Evolutionary conservation across 345 rosid genomes (phyloP).

Genomic region (Cardamine occulta): DNA sequence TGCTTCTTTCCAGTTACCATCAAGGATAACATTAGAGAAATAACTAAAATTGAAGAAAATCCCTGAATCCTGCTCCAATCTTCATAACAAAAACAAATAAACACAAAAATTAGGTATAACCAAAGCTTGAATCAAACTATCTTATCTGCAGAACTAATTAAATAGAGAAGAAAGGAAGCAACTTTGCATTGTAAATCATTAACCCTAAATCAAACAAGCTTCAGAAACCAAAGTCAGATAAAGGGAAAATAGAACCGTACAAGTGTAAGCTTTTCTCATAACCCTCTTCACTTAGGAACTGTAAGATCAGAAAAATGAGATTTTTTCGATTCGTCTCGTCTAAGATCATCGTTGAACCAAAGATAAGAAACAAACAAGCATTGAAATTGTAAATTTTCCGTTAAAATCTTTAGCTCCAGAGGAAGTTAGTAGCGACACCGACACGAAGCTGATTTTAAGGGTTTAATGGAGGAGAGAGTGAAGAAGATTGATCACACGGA

Average conservation of each 20-base stretch:
- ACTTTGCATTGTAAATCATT: not conserved
- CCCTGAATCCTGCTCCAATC: slow-evolving; percentile 49
- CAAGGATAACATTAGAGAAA: slow-evolving; percentile 33
- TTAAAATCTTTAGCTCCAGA: not conserved
- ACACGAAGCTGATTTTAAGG: not conserved
- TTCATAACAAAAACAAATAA: slow-evolving; percentile 16
- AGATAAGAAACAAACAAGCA: slow-evolving; percentile 1
- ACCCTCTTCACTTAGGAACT: slow-evolving; percentile 42
- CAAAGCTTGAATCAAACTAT: not conserved
- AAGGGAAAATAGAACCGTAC: slow-evolving; percentile 5
- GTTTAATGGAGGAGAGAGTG: not conserved
- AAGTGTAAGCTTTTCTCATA: slow-evolving; percentile 39
- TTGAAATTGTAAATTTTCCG: not conserved
- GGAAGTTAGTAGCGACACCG: not conserved
- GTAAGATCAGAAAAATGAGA: slow-evolving; percentile 40
- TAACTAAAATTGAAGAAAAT: slow-evolving; percentile 41
- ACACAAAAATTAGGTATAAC: not conserved
- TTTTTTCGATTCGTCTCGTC: slow-evolving; percentile 38
- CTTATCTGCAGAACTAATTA: not conserved
- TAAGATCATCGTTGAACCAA: slow-evolving; percentile 28
- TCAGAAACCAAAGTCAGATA: not conserved
- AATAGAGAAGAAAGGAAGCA: not conserved
- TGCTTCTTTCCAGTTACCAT: slow-evolving; percentile 45
- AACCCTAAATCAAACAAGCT: not conserved
- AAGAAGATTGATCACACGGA: not conserved